A percentile compares a stretch with the other conserved stretches of the same genome.
These are phyloP conservation scores for Pichia membranifaciens DNA, from an alignment of 805 yeast species.

Conservation along the genomic window DNA sequence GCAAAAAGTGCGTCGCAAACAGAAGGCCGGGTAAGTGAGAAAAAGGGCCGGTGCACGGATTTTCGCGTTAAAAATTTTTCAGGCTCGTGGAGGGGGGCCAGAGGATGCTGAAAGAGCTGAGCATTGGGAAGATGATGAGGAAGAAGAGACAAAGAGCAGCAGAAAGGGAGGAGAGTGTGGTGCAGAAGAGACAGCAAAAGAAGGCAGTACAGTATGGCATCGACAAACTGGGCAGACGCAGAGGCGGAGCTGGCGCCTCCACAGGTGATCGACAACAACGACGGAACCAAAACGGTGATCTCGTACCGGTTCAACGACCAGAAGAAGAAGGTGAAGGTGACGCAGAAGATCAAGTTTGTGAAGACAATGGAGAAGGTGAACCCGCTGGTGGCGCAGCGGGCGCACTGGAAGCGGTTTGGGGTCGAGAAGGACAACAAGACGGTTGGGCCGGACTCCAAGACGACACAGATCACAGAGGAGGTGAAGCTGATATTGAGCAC, in stretches of 20 bases:
- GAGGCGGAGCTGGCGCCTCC: slow-evolving; percentile 70
- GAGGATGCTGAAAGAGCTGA: too few relatives aligned
- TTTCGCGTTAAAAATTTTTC: too few relatives aligned
- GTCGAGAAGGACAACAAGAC: slow-evolving; percentile 59
- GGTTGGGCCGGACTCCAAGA: slow-evolving; percentile 82
- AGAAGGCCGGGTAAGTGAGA: too few relatives aligned
- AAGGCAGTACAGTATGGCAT: slow-evolving; percentile 12
- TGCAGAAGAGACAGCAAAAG: too few relatives aligned
- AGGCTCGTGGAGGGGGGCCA: too few relatives aligned
- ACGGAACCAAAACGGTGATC: slow-evolving; percentile 85
- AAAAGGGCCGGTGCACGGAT: too few relatives aligned
- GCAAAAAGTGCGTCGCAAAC: neutral
- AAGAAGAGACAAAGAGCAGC: too few relatives aligned
- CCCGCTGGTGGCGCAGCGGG: slow-evolving; percentile 80
- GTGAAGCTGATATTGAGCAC: slow-evolving; percentile 70
- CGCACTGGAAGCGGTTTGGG: slow-evolving; percentile 85
- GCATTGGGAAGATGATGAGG: too few relatives aligned
- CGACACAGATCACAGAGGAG: slow-evolving; percentile 85
- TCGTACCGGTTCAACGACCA: slow-evolving; percentile 68
- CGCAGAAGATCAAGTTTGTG: slow-evolving; percentile 76
- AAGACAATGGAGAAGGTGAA: slow-evolving; percentile 76
- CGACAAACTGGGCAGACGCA: slow-evolving; percentile 56
- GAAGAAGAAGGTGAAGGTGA: slow-evolving; percentile 80
- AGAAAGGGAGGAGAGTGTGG: too few relatives aligned
- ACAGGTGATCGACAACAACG: slow-evolving; percentile 68